Conservation (phyloP, 1,139 yeast species). For the Saccharomycopsis crataegensis region DNA sequence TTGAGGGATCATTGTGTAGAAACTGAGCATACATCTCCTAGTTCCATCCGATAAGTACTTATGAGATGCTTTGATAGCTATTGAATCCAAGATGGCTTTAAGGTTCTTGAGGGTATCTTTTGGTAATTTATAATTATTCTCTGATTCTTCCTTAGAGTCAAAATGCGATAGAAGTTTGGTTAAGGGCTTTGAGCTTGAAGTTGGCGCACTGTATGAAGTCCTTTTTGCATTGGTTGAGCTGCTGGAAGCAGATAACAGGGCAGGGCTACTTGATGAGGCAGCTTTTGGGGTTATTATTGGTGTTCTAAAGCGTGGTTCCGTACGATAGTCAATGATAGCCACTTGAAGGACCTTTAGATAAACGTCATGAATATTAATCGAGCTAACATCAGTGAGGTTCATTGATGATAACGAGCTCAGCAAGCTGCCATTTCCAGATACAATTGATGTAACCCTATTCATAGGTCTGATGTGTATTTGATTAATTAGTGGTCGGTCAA, state of each 20-base stretch:
- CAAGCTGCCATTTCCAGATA: no score
- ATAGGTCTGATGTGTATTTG: no score
- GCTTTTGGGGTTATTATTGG: conserved; percentile 17
- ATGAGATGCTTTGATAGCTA: conserved; percentile 42
- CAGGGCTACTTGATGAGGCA: neutral
- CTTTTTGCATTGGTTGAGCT: conserved; percentile 1
- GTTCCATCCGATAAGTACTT: conserved; percentile 28
- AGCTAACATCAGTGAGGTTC: neutral
- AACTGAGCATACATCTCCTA: conserved; percentile 44
- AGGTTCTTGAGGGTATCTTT: conserved; percentile 40
- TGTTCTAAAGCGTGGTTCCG: conserved; percentile 48
- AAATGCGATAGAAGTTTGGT: conserved; percentile 4
- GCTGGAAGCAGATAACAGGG: conserved; percentile 3
- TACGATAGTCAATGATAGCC: conserved; percentile 46
- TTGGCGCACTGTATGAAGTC: neutral
- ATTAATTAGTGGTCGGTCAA: no score
- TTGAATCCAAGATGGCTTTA: conserved; percentile 40
- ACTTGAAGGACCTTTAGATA: conserved; percentile 42
- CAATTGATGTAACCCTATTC: no score
- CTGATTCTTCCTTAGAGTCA: conserved; percentile 7
- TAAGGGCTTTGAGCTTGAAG: conserved; percentile 1
- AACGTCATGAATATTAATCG: conserved; percentile 27
- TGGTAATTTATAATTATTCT: conserved; percentile 31
- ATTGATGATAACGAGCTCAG: neutral
- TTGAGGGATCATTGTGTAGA: conserved; percentile 59